Percentiles rank a stretch among this genome's conserved stretches.
Conservation (phyloP, 805 yeast species). For the Alloascoidea hylecoeti region DNA sequence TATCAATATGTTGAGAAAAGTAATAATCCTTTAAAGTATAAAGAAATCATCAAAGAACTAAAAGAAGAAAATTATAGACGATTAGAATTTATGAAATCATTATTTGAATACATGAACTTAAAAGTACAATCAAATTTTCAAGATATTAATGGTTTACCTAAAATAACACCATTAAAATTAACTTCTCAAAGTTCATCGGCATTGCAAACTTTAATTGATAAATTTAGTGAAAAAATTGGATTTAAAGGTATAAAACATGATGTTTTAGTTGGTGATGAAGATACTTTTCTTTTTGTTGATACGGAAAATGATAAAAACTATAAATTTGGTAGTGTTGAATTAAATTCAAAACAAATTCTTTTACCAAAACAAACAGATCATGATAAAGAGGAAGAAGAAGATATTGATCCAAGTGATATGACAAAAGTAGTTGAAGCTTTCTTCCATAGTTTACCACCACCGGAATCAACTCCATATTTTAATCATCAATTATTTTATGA, state of each 20-base stretch:
- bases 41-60: slow-evolving; percentile 24
- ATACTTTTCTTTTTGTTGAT: slow-evolving; percentile 30
- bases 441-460: slow-evolving; percentile 30
- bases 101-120: slow-evolving; percentile 49
- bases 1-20: slow-evolving; percentile 14
- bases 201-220: slow-evolving; percentile 18
- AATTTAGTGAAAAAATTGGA: slow-evolving; percentile 19
- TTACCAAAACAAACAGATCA: too few species aligned
- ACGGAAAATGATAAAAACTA: slow-evolving; percentile 3
- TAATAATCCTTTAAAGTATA: slow-evolving; percentile 16
- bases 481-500: slow-evolving; percentile 42
- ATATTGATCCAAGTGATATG: slow-evolving; percentile 40
- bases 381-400: slow-evolving; percentile 18
- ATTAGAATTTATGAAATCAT: slow-evolving; percentile 36
- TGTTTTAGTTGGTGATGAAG: slow-evolving; percentile 35
- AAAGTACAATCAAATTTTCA: slow-evolving; percentile 37
- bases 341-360: too few species aligned
- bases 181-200: slow-evolving; percentile 23
- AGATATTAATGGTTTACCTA: slow-evolving; percentile 38
- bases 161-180: slow-evolving; percentile 52
- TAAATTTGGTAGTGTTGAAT: background rate
- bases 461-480: slow-evolving; percentile 57
- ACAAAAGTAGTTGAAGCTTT: slow-evolving; percentile 41
- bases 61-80: slow-evolving; percentile 31
- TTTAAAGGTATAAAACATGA: slow-evolving; percentile 21